These are phyloP conservation scores for Corchorus olitorius DNA, from an alignment of 345 rosid genomes.

Conservation along the genomic window DNA sequence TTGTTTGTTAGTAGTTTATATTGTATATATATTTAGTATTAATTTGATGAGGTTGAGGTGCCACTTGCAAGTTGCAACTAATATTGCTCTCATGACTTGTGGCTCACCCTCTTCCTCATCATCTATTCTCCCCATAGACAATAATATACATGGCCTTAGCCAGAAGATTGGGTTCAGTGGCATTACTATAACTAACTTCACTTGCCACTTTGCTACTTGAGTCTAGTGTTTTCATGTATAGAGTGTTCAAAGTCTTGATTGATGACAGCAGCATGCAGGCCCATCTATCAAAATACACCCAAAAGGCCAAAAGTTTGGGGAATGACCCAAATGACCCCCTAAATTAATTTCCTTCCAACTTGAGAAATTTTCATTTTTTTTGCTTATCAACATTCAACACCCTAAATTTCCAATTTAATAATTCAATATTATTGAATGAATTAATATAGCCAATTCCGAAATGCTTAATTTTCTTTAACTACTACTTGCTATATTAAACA, in stretches of 20 bases:
- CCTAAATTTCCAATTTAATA: no score
- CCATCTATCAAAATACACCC: not conserved
- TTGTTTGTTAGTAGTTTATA: conserved; percentile 23
- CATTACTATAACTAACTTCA: conserved; percentile 61
- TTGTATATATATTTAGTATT: no score
- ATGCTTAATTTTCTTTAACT: no score
- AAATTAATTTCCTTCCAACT: not conserved
- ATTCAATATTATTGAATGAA: no score
- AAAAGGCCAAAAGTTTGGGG: not conserved
- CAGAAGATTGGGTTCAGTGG: conserved; percentile 29
- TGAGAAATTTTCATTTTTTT: not conserved
- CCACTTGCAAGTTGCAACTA: conserved; percentile 33
- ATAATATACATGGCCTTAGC: not conserved
- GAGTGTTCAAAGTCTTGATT: not conserved
- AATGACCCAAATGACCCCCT: not conserved
- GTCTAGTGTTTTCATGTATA: conserved; percentile 9
- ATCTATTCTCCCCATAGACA: not conserved
- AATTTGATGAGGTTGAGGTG: conserved; percentile 24
- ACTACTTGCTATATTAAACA: no score
- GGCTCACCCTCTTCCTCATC: conserved; percentile 26
- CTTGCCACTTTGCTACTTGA: conserved; percentile 13
- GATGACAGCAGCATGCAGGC: conserved; percentile 7
- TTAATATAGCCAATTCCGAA: no score
- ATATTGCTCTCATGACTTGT: conserved; percentile 27
- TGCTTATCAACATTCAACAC: no score